Conservation (phyloP, 23 red algal genomes). For the Porphyridium purpureum region DNA sequence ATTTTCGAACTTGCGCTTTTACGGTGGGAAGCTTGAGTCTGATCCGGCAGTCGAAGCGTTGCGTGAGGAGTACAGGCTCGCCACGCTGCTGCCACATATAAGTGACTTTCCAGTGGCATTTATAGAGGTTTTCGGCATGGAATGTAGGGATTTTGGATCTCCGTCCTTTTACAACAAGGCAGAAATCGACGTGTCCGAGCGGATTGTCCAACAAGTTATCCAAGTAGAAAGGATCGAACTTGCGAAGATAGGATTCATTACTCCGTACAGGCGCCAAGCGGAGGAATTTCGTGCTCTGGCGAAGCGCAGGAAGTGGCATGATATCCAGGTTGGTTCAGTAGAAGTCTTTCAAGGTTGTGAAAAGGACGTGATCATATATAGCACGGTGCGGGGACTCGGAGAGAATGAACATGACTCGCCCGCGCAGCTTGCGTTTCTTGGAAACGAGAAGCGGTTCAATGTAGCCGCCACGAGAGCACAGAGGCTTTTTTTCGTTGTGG, state of each 20-base stretch:
- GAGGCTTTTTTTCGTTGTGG: background rate
- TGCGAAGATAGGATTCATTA: background rate
- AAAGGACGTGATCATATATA: background rate
- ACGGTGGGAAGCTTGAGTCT: background rate
- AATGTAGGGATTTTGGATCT: too few species aligned
- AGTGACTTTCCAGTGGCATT: too few species aligned
- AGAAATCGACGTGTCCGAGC: too few species aligned
- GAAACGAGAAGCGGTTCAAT: background rate
- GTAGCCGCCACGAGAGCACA: background rate
- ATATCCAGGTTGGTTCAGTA: background rate
- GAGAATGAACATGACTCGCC: background rate
- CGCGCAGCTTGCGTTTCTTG: background rate
- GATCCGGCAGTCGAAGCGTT: background rate
- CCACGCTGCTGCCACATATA: too few species aligned
- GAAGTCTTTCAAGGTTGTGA: background rate
- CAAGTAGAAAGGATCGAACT: too few species aligned
- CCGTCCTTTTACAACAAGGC: too few species aligned
- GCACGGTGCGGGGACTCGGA: background rate
- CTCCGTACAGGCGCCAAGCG: background rate
- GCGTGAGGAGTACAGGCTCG: too few species aligned
- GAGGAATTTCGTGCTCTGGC: background rate
- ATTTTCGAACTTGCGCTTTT: background rate
- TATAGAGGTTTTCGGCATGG: too few species aligned
- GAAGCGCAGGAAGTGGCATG: background rate
- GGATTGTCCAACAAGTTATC: too few species aligned